Evolutionary conservation across 805 yeast genomes (phyloP).

Genomic region (Crinitomyces ghanaensis): DNA sequence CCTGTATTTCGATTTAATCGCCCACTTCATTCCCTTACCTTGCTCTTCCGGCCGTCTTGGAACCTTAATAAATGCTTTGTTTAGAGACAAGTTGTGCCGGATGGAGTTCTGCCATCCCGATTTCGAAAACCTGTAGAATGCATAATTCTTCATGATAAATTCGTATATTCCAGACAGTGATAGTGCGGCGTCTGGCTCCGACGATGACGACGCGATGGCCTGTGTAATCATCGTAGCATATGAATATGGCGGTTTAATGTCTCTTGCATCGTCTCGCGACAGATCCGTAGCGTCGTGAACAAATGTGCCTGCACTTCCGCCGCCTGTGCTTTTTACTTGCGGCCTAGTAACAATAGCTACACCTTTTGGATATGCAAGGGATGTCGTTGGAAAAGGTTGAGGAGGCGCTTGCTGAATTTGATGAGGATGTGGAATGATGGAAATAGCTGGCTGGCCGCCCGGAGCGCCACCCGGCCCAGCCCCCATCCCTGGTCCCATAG

Average conservation of each 20-base stretch:
- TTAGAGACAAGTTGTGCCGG: constrained; percentile 85
- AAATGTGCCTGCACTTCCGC: constrained; percentile 20
- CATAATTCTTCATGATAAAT: constrained; percentile 80
- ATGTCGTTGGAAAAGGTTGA: too few relatives aligned
- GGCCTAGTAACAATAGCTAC: constrained; percentile 33
- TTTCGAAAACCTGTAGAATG: constrained; percentile 82
- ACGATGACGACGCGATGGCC: constrained; percentile 75
- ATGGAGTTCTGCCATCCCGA: constrained; percentile 99
- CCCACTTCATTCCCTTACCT: constrained; percentile 99
- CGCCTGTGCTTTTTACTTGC: constrained; percentile 30
- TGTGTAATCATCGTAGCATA: constrained; percentile 98
- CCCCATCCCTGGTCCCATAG: constrained; percentile 37
- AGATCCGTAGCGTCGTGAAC: constrained; percentile 33
- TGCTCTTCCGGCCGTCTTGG: constrained; percentile 94
- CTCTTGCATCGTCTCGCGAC: constrained; percentile 82
- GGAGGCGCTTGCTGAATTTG: too few relatives aligned
- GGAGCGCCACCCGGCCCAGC: not conserved
- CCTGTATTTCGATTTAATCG: constrained; percentile 73
- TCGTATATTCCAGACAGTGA: constrained; percentile 85
- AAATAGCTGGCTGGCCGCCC: constrained; percentile 16
- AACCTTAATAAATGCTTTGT: constrained; percentile 95
- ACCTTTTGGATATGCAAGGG: constrained; percentile 29
- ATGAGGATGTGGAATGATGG: not conserved
- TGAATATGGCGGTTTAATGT: constrained; percentile 91
- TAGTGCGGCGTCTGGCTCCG: constrained; percentile 85